Evolutionary conservation across 495 filamentous ascomycete genomes (phyloP).

Genomic region (Trichoderma reesei): DNA sequence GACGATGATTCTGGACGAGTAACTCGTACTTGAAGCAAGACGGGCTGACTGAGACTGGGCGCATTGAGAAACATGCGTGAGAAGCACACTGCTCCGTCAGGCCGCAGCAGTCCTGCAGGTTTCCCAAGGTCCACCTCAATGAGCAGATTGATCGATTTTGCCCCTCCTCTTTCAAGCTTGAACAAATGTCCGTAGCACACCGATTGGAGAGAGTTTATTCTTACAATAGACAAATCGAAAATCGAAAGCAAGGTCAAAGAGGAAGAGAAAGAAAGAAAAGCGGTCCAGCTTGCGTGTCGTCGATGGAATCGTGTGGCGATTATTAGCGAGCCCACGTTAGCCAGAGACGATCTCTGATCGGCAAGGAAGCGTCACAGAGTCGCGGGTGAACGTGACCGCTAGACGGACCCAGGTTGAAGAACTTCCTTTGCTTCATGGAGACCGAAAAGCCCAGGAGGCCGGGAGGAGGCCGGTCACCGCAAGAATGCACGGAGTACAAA

Average conservation of each 20-base stretch:
- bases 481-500: no score
- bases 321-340: slow-evolving; percentile 3
- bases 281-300: neutral
- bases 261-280: neutral
- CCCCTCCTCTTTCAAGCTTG: neutral
- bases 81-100: neutral
- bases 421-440: no score
- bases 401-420: no score
- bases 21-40: neutral
- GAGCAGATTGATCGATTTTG: neutral
- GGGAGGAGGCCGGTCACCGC: neutral
- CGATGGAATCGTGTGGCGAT: neutral
- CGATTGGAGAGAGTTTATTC: neutral
- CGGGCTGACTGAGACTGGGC: neutral
- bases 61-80: no score
- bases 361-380: neutral
- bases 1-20: neutral
- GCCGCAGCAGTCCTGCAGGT: neutral
- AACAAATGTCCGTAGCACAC: neutral
- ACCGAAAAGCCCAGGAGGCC: neutral
- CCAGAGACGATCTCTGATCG: neutral
- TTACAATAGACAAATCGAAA: no score
- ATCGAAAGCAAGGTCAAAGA: no score
- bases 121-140: neutral
- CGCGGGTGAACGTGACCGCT: neutral